Evolutionary conservation across 2,329 filamentous ascomycete species (phyloP).

Genomic region (Trichoderma breve): DNA sequence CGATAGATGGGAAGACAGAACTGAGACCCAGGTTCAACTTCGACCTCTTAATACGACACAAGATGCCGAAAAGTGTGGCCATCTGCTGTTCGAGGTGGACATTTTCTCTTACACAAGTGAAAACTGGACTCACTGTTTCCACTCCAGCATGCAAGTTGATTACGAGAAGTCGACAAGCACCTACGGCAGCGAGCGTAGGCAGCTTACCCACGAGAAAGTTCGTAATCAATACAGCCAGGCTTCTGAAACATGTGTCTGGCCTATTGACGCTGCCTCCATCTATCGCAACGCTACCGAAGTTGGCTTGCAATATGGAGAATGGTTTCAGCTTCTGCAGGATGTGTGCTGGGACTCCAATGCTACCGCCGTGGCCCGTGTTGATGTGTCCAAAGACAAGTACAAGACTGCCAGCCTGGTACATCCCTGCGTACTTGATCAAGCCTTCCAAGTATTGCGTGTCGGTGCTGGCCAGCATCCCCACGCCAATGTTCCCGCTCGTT

Average conservation of each 20-base stretch:
- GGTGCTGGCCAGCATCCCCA: neutral
- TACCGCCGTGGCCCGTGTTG: neutral
- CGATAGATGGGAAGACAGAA: neutral
- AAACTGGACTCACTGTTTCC: conserved; percentile 14
- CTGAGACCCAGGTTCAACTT: conserved; percentile 7
- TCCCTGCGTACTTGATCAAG: conserved; percentile 38
- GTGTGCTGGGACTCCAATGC: neutral
- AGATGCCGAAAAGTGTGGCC: neutral
- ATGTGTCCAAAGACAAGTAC: neutral
- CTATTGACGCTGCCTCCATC: neutral
- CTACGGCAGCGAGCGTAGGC: neutral
- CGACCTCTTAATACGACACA: neutral
- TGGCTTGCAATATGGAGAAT: conserved; percentile 10
- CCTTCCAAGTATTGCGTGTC: conserved; percentile 30
- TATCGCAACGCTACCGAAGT: neutral
- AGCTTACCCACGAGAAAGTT: neutral
- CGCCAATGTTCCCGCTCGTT: conserved; percentile 6
- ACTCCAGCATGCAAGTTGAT: conserved; percentile 3
- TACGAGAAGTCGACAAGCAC: neutral
- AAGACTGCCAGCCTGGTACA: conserved; percentile 33
- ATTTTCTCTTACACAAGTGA: conserved; percentile 8
- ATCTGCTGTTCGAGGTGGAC: neutral
- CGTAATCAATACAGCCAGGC: neutral
- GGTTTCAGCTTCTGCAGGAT: conserved; percentile 13
- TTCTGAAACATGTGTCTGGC: neutral